These are phyloP conservation scores for Phylloporus arenicola DNA, from an alignment of 768 basidiomycete genomes.

Conservation along the genomic window DNA sequence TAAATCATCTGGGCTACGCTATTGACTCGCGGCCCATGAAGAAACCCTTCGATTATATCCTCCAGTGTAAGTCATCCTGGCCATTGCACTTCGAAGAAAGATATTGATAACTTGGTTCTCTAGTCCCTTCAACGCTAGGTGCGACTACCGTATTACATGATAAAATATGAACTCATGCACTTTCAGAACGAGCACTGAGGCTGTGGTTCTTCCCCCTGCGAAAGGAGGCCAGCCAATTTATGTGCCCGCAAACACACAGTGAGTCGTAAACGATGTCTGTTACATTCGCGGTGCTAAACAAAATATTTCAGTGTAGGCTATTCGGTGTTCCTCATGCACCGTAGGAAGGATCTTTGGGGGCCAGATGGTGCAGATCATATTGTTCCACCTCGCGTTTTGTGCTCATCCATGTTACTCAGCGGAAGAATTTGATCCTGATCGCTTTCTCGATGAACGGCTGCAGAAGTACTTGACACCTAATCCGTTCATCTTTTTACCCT, in stretches of 20 bases:
- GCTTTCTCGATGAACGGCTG: constrained; percentile 59
- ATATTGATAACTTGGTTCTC: neutral
- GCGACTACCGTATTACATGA: neutral
- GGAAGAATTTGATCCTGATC: constrained; percentile 56
- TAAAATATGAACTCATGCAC: neutral
- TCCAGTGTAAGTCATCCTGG: constrained; percentile 23
- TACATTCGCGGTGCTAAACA: neutral
- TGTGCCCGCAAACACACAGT: constrained; percentile 30
- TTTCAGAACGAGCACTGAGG: constrained; percentile 20
- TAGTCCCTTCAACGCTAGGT: constrained; percentile 27
- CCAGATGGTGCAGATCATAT: constrained; percentile 45
- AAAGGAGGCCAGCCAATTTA: constrained; percentile 28
- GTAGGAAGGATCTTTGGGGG: constrained; percentile 35
- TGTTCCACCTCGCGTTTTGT: neutral
- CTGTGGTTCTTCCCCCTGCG: constrained; percentile 19
- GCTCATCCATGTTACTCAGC: constrained; percentile 31
- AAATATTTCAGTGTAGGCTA: constrained; percentile 34
- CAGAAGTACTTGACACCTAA: constrained; percentile 51
- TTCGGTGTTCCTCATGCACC: constrained; percentile 52
- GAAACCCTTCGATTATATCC: constrained; percentile 29
- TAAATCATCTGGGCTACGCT: neutral
- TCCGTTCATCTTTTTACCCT: constrained; percentile 46
- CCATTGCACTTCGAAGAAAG: neutral
- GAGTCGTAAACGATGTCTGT: neutral
- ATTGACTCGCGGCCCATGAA: constrained; percentile 7